Conservation (phyloP, 345 rosid species). For the Ceriops tagal region DNA sequence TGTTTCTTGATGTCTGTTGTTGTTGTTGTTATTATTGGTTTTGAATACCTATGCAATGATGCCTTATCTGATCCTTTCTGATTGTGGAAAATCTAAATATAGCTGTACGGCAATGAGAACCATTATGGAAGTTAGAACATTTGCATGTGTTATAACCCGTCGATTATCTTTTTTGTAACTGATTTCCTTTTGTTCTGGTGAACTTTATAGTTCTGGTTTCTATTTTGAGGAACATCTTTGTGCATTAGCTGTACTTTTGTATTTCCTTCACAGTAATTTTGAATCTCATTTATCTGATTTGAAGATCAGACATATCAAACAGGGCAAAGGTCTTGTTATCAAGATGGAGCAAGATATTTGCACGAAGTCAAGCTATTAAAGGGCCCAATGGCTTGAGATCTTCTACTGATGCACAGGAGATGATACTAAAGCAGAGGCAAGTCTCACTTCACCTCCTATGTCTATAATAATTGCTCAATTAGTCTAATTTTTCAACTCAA, state of each 20-base stretch:
- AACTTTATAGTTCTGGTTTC: not conserved
- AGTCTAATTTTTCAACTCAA: slow-evolving; percentile 27
- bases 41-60: not conserved
- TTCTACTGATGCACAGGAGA: slow-evolving; percentile 54
- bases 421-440: slow-evolving; percentile 79
- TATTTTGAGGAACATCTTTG: not conserved
- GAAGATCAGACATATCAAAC: slow-evolving; percentile 99
- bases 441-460: slow-evolving; percentile 25
- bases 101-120: not conserved
- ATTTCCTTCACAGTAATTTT: slow-evolving; percentile 25
- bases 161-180: not conserved
- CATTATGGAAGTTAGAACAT: not conserved
- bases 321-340: slow-evolving; percentile 88
- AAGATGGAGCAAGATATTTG: slow-evolving; percentile 88
- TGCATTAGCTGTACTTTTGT: slow-evolving; percentile 13
- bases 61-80: not conserved
- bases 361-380: slow-evolving; percentile 63
- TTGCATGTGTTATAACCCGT: not conserved
- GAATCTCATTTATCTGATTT: slow-evolving; percentile 84
- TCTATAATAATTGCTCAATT: slow-evolving; percentile 10
- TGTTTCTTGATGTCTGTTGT: not conserved
- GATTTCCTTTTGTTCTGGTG: not conserved
- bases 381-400: slow-evolving; percentile 63
- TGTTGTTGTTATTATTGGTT: not conserved
- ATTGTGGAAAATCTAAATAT: not conserved